Conservation (phyloP, 2,329 filamentous ascomycete species). For the Sporothrix mexicana region DNA sequence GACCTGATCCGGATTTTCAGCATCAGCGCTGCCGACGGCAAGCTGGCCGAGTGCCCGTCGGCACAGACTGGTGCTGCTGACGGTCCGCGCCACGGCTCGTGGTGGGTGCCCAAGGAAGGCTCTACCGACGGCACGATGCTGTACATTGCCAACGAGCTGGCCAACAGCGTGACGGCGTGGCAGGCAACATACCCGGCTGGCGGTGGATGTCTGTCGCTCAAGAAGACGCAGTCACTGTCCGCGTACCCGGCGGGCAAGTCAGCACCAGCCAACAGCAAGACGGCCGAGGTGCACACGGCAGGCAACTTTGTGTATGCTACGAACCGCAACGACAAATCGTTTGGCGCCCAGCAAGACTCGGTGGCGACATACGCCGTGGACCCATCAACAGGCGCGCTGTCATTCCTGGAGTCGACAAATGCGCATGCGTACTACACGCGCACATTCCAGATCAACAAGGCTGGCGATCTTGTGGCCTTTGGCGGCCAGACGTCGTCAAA, state of each 20-base stretch:
- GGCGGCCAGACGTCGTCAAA: constrained; percentile 65
- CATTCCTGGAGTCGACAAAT: constrained; percentile 60
- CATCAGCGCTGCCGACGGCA: constrained; percentile 53
- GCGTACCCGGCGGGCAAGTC: constrained; percentile 53
- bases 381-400: constrained; percentile 53
- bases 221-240: constrained; percentile 52
- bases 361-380: constrained; percentile 59
- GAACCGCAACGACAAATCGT: constrained; percentile 67
- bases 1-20: constrained; percentile 61
- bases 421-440: constrained; percentile 66
- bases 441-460: constrained; percentile 65
- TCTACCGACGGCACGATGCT: constrained; percentile 41
- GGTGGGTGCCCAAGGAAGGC: constrained; percentile 50
- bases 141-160: constrained; percentile 53
- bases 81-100: constrained; percentile 60
- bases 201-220: constrained; percentile 54
- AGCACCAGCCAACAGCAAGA: constrained; percentile 55
- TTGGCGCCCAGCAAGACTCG: constrained; percentile 60
- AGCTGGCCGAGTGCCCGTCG: constrained; percentile 53
- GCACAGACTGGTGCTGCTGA: constrained; percentile 53
- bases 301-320: constrained; percentile 64
- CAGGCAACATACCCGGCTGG: constrained; percentile 50
- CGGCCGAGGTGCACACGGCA: constrained; percentile 59
- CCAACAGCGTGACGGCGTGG: constrained; percentile 58
- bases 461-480: constrained; percentile 65